Evolutionary conservation across 2,329 filamentous ascomycete species (phyloP).

Genomic region (Sporothrix pseudoabietina): DNA sequence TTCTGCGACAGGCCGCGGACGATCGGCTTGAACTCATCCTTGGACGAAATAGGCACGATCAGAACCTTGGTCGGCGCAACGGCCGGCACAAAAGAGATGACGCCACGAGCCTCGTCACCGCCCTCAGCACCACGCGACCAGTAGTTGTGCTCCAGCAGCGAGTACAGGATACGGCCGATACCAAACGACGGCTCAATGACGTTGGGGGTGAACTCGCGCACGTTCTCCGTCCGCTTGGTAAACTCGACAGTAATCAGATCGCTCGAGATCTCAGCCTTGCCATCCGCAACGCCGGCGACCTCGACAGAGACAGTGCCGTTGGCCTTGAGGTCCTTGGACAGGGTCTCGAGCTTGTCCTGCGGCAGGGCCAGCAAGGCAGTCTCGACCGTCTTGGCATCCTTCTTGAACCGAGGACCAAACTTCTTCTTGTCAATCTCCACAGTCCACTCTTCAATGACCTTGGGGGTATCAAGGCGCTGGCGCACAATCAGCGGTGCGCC

Average conservation of each 20-base stretch:
- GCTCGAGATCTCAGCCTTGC: constrained; percentile 76
- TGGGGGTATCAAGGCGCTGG: constrained; percentile 75
- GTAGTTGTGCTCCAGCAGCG: constrained; percentile 90
- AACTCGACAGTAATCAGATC: constrained; percentile 84
- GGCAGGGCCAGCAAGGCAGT: constrained; percentile 72
- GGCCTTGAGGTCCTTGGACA: constrained; percentile 72
- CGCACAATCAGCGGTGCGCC: constrained; percentile 83
- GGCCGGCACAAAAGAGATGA: constrained; percentile 58
- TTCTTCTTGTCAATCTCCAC: constrained; percentile 91
- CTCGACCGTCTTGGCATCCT: constrained; percentile 85
- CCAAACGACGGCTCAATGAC: constrained; percentile 98
- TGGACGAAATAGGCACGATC: constrained; percentile 78
- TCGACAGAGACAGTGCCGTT: constrained; percentile 76
- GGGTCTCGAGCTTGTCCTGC: constrained; percentile 78
- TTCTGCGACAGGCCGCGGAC: constrained; percentile 71
- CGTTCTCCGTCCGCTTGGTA: constrained; percentile 77
- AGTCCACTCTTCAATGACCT: constrained; percentile 82
- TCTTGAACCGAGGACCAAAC: constrained; percentile 94
- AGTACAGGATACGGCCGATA: constrained; percentile 92
- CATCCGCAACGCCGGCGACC: constrained; percentile 66
- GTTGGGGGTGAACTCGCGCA: constrained; percentile 90
- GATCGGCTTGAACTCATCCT: constrained; percentile 78
- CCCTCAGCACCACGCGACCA: constrained; percentile 76
- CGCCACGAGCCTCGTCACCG: constrained; percentile 80
- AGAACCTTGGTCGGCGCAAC: constrained; percentile 96